Evolutionary conservation across 2,329 filamentous ascomycete genomes (phyloP).

Genomic region (Aspergillus tamarii): DNA sequence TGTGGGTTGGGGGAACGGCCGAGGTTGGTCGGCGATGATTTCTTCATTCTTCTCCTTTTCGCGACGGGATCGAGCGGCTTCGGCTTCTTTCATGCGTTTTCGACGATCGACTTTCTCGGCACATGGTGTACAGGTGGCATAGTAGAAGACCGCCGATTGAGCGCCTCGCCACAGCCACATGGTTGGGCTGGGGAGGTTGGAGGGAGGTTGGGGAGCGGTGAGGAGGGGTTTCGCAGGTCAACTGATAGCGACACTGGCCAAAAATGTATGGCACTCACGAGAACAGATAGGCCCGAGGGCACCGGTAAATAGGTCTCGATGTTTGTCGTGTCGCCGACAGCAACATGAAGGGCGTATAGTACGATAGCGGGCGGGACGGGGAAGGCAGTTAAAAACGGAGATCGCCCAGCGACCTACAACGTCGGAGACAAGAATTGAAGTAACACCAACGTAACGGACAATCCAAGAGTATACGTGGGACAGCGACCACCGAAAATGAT

Average conservation of each 20-base stretch:
- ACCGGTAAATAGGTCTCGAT: slow-evolving; percentile 27
- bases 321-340: slow-evolving; percentile 29
- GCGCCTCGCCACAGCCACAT: slow-evolving; percentile 55
- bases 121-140: slow-evolving; percentile 60
- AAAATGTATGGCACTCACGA: slow-evolving; percentile 19
- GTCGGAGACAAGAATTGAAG: background rate
- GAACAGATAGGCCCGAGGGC: slow-evolving; percentile 26
- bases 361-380: slow-evolving; percentile 9
- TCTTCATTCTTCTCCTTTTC: slow-evolving; percentile 67
- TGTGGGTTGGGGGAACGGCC: slow-evolving; percentile 72
- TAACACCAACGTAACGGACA: slow-evolving; percentile 9
- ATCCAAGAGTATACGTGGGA: slow-evolving; percentile 9
- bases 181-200: slow-evolving; percentile 17
- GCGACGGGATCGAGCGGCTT: slow-evolving; percentile 69
- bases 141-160: slow-evolving; percentile 56
- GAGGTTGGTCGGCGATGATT: slow-evolving; percentile 65
- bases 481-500: slow-evolving; percentile 3
- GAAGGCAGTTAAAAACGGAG: slow-evolving; percentile 21
- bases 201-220: slow-evolving; percentile 9
- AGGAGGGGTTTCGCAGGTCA: slow-evolving; percentile 3
- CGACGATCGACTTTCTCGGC: slow-evolving; percentile 69
- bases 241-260: background rate
- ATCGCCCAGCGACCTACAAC: slow-evolving; percentile 33
- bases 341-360: slow-evolving; percentile 40
- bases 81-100: slow-evolving; percentile 71